Evolutionary conservation across 257 asterid genomes (phyloP).

Genomic region (Solanum arcanum): DNA sequence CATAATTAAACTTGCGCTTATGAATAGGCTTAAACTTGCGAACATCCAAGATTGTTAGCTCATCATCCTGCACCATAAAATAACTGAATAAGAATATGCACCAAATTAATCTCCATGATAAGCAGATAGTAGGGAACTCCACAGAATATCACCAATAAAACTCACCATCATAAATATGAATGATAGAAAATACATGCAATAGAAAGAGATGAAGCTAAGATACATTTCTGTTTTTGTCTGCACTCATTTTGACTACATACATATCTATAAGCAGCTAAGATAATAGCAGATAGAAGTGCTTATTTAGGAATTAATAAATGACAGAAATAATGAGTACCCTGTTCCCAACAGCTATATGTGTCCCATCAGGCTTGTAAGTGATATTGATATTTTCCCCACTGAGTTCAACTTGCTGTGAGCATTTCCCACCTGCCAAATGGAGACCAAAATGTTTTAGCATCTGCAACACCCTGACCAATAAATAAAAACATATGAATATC

Average conservation of each 20-base stretch:
- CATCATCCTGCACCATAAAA: constrained; percentile 61
- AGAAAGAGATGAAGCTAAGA: not conserved
- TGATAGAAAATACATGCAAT: not conserved
- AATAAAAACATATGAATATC: not conserved
- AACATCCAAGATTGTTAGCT: constrained; percentile 85
- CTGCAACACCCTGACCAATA: not conserved
- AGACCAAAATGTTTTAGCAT: not conserved
- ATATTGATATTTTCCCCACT: constrained; percentile 98
- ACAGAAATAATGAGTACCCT: constrained; percentile 35
- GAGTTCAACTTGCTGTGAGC: constrained; percentile 91
- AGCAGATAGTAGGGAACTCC: not conserved
- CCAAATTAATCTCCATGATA: not conserved
- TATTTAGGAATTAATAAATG: not conserved
- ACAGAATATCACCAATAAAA: not conserved
- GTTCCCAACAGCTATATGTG: constrained; percentile 94
- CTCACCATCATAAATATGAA: not conserved
- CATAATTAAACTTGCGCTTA: constrained; percentile 91
- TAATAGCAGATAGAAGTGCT: not conserved
- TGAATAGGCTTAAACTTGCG: constrained; percentile 94
- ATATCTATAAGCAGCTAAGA: not conserved
- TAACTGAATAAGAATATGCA: constrained; percentile 3
- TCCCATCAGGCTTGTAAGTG: constrained; percentile 94
- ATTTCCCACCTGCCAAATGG: constrained; percentile 72
- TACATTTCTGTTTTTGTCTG: not conserved
- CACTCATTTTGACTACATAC: not conserved